phyloP scores from a whole-genome alignment of 2,329 filamentous ascomycete species.

The Xylogone sp. region DNA sequence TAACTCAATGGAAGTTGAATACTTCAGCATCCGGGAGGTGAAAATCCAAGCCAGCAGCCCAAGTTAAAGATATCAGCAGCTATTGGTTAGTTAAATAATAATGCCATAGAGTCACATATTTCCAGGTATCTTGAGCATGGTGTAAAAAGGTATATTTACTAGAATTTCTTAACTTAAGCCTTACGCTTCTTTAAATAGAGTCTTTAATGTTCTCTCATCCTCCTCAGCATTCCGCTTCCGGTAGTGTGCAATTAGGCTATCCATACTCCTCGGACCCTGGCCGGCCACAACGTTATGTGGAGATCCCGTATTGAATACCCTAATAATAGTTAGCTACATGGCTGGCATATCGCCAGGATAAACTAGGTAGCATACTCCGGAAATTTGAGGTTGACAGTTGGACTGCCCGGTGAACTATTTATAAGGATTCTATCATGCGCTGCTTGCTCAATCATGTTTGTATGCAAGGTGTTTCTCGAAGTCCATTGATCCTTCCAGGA shows the following conservation, averaged over 20 bases:
- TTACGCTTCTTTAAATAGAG: conserved; percentile 14
- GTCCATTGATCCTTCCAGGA: conserved; percentile 49
- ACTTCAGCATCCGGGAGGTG: too few relatives aligned
- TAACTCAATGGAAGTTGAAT: too few relatives aligned
- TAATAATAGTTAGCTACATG: conserved; percentile 31
- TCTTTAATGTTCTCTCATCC: conserved; percentile 49
- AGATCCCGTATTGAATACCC: conserved; percentile 58
- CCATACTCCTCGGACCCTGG: conserved; percentile 52
- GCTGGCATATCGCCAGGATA: background rate
- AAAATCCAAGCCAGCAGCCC: too few relatives aligned
- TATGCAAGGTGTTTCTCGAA: conserved; percentile 56
- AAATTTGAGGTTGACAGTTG: conserved; percentile 51
- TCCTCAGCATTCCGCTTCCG: conserved; percentile 51
- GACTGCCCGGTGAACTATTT: conserved; percentile 38
- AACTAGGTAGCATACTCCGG: conserved; percentile 54
- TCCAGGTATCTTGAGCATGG: background rate
- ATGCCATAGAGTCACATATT: background rate
- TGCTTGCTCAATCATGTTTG: conserved; percentile 57
- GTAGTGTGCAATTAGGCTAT: conserved; percentile 59
- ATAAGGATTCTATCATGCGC: conserved; percentile 60
- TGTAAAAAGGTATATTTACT: background rate
- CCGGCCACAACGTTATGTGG: conserved; percentile 63
- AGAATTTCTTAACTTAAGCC: background rate
- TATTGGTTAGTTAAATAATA: too few relatives aligned
- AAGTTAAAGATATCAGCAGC: too few relatives aligned